Evolutionary conservation across 768 basidiomycete species (phyloP), one percentile per base, ranked within the genome.

Genomic region (Omphalotus guepiniiformis): DNA sequence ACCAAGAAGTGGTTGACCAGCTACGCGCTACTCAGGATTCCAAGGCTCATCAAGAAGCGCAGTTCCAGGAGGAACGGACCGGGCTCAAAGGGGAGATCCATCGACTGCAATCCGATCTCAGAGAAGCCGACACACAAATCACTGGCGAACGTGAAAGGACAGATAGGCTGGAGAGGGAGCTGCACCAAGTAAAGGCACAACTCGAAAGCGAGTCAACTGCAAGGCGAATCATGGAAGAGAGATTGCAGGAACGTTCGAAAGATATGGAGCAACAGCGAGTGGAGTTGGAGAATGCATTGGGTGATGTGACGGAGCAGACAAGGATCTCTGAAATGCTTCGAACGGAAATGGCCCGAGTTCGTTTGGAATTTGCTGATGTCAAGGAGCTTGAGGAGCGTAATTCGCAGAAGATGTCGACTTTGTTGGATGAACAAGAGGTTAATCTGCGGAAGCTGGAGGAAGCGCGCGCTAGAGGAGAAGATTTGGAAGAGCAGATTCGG

Each of bases 391-490:
- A 90, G 61, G 70, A 72, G 34, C 72, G 78, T 48, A 83, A 85
- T 51, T 72, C 79, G 11, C 69, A 71, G 46, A 86, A 86, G 57
- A 70, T 89, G 12, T 72, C 79, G 6, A 70, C 69, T 42, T 63
- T 93, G 34, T 68, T 92, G 36, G 83, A 85, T 51, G 90, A 92
- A 26, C 87, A 93, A 59, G 82, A 82, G n/a, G 70, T 68, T 35
- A 83, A 80, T 37, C 67, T 92, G 34, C 76, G 76, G 28, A 81
- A 79, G 19, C 68, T 93, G 28, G 88, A 91, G 56, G 85, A 83
- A 46, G 85, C 89, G 5, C 82, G 88, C 36, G 65, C 76, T 8
- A 75, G 85, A 8, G 84, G 85, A 12, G 87, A 87, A 52, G 77
- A 90, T 58, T 59, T 93, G 39, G 85, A 92, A 61, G 69, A 73